phyloP scores from a whole-genome alignment of 768 basidiomycete genomes.

The Rhizopogon vesiculosus region DNA sequence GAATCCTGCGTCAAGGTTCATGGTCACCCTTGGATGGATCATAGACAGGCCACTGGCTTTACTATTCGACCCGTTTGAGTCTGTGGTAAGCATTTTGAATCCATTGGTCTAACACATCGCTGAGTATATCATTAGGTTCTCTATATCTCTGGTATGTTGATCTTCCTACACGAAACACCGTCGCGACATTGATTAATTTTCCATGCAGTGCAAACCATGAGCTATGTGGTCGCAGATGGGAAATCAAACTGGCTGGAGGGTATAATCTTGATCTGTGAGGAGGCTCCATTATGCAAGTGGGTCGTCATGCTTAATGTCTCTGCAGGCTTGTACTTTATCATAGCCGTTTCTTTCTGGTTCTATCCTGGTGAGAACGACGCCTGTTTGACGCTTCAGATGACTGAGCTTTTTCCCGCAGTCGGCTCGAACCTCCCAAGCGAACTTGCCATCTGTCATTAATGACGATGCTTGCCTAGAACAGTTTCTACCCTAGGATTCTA shows the following conservation, averaged over 20 bases:
- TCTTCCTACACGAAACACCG: constrained; percentile 23
- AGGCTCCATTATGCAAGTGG: neutral
- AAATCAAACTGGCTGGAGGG: constrained; percentile 87
- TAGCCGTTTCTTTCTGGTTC: constrained; percentile 69
- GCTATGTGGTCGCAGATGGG: constrained; percentile 76
- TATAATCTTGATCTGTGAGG: constrained; percentile 61
- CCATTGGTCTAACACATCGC: neutral
- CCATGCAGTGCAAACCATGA: constrained; percentile 69
- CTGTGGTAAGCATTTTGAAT: constrained; percentile 42
- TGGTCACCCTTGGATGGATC: constrained; percentile 75
- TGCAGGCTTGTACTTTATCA: constrained; percentile 66
- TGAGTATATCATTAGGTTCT: constrained; percentile 24
- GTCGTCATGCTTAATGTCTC: constrained; percentile 3
- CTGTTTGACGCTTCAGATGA: neutral
- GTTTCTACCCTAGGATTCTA: neutral
- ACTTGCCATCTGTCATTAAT: constrained; percentile 9
- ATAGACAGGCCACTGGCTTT: constrained; percentile 76
- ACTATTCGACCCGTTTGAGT: constrained; percentile 88
- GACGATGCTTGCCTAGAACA: neutral
- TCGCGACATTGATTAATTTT: constrained; percentile 1
- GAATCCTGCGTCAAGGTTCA: constrained; percentile 42
- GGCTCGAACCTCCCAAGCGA: constrained; percentile 14
- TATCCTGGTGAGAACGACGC: constrained; percentile 29
- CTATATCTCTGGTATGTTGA: constrained; percentile 30
- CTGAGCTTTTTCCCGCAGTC: neutral